A percentile compares a stretch with the other conserved stretches of the same genome.
Conservation (phyloP, 2,329 filamentous ascomycete genomes). For the Xylariaceae sp. region DNA sequence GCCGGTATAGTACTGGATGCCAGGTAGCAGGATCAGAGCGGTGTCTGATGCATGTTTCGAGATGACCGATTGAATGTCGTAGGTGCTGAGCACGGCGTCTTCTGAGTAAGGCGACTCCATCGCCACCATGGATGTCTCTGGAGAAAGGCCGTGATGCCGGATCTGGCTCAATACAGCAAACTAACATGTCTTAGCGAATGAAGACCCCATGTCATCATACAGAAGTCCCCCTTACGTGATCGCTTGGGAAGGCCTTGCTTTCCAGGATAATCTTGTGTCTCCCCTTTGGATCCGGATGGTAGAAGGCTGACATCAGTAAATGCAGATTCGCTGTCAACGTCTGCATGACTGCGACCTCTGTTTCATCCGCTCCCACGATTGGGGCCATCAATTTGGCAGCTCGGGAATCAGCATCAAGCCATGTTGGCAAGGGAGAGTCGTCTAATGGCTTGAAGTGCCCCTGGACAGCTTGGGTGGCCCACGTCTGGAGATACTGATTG, state of each 20-base stretch:
- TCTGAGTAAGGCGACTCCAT: conserved; percentile 59
- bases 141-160: conserved; percentile 65
- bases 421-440: conserved; percentile 63
- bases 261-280: conserved; percentile 77
- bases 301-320: conserved; percentile 78
- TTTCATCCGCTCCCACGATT: conserved; percentile 68
- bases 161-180: conserved; percentile 80
- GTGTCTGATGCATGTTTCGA: conserved; percentile 66
- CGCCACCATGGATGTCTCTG: conserved; percentile 67
- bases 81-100: conserved; percentile 62
- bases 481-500: conserved; percentile 70
- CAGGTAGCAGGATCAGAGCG: conserved; percentile 73
- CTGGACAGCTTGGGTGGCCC: conserved; percentile 76
- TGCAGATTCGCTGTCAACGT: conserved; percentile 79
- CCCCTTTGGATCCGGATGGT: conserved; percentile 62
- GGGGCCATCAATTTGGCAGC: conserved; percentile 68
- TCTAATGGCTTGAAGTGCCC: conserved; percentile 72
- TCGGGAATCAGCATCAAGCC: conserved; percentile 71
- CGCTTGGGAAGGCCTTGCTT: conserved; percentile 79
- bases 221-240: conserved; percentile 61
- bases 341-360: conserved; percentile 79
- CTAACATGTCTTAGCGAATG: conserved; percentile 44
- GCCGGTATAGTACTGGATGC: conserved; percentile 80
- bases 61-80: conserved; percentile 69
- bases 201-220: conserved; percentile 15